Percentiles rank a stretch among this genome's conserved stretches.
phyloP scores from a whole-genome alignment of 1,139 yeast genomes.

The Blastobotrys ciferrii region DNA sequence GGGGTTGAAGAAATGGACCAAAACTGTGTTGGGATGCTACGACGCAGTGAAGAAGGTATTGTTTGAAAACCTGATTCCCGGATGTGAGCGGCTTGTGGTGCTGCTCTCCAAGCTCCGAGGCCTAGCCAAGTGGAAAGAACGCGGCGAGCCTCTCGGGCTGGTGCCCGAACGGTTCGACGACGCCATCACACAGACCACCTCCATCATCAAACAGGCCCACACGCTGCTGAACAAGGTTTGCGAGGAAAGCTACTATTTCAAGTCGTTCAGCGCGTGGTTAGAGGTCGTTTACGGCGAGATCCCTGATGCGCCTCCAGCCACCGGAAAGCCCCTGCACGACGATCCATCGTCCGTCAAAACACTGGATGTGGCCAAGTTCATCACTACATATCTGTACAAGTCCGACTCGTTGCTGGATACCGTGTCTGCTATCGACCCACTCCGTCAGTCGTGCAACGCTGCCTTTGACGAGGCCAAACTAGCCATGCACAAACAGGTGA shows the following conservation, averaged over 20 bases:
- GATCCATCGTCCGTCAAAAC: slow-evolving; percentile 26
- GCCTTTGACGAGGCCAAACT: slow-evolving; percentile 20
- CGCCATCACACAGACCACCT: not conserved
- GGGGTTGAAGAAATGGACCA: slow-evolving; percentile 60
- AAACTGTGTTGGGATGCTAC: slow-evolving; percentile 49
- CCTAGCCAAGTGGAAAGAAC: slow-evolving; percentile 42
- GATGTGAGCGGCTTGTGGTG: slow-evolving; percentile 55
- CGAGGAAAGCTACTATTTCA: slow-evolving; percentile 53
- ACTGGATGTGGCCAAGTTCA: slow-evolving; percentile 25
- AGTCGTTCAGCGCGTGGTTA: slow-evolving; percentile 47
- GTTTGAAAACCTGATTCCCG: slow-evolving; percentile 54
- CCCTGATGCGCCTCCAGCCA: slow-evolving; percentile 21
- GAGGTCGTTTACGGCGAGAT: slow-evolving; percentile 26
- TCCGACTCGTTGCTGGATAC: slow-evolving; percentile 9
- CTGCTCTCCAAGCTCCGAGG: slow-evolving; percentile 51
- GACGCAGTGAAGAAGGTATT: slow-evolving; percentile 48
- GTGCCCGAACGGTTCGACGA: slow-evolving; percentile 32
- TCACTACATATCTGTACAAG: slow-evolving; percentile 21
- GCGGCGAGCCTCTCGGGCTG: slow-evolving; percentile 38
- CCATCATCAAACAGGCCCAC: slow-evolving; percentile 35
- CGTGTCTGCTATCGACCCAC: not conserved
- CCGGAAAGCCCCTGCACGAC: slow-evolving; percentile 20
- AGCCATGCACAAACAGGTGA: slow-evolving; percentile 18
- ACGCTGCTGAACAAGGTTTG: slow-evolving; percentile 44
- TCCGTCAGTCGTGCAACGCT: slow-evolving; percentile 10